Percentiles rank a stretch among this genome's conserved stretches.
Evolutionary conservation across 352 stramenopile genomes (phyloP).

Genomic region (Phytophthora pini): DNA sequence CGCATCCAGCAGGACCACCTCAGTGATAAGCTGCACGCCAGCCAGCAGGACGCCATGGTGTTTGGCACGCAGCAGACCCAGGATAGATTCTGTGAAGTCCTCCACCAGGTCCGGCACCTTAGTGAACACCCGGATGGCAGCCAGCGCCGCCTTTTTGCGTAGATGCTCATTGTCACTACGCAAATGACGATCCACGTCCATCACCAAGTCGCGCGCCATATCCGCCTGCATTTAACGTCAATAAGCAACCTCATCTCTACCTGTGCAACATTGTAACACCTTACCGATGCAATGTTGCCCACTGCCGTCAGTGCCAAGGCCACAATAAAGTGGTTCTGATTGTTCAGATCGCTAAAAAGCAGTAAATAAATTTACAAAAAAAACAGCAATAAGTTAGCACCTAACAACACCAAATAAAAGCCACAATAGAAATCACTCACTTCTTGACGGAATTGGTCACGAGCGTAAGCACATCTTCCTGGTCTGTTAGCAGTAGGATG

Average conservation of each 20-base stretch:
- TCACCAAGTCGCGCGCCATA: conserved; percentile 98
- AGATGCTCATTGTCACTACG: conserved; percentile 94
- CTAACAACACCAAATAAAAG: neutral
- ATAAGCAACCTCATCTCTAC: conserved; percentile 1
- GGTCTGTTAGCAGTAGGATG: conserved; percentile 98
- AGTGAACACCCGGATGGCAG: conserved; percentile 91
- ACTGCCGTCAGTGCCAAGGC: conserved; percentile 97
- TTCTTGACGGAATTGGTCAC: conserved; percentile 99
- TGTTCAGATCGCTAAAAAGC: conserved; percentile 91
- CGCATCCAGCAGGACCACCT: conserved; percentile 89
- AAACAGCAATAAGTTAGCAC: conserved; percentile 7
- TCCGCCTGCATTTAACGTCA: conserved; percentile 72
- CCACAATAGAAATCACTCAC: conserved; percentile 37
- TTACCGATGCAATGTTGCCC: conserved; percentile 97
- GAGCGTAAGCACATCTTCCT: conserved; percentile 99
- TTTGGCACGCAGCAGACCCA: conserved; percentile 94
- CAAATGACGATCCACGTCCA: conserved; percentile 97
- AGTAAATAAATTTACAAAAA: neutral
- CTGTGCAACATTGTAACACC: neutral
- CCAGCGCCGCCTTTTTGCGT: conserved; percentile 98
- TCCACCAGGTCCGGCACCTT: conserved; percentile 99
- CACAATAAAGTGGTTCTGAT: conserved; percentile 95
- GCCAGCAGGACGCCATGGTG: conserved; percentile 98
- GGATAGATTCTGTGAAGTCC: conserved; percentile 97
- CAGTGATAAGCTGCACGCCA: conserved; percentile 96